phyloP scores from a whole-genome alignment of 2,329 filamentous ascomycete genomes.

The Epichloe amarillans region DNA sequence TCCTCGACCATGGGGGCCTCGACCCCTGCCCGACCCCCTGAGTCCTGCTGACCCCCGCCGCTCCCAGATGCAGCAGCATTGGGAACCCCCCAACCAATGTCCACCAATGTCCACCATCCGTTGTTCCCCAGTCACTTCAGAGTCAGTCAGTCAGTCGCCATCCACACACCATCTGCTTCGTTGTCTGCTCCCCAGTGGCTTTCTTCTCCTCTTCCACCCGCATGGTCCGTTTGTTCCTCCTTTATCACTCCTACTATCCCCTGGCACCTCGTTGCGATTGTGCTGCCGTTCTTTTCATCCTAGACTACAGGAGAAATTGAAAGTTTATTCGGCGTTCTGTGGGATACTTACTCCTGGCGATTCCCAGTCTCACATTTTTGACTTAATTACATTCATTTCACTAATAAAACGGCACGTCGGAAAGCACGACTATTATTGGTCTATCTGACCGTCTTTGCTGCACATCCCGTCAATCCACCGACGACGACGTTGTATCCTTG shows the following conservation, averaged over 20 bases:
- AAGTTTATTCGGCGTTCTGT: background rate
- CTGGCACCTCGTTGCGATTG: background rate
- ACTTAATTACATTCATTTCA: background rate
- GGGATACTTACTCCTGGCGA: constrained; percentile 2
- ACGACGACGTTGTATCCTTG: background rate
- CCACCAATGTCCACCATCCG: background rate
- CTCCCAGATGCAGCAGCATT: background rate
- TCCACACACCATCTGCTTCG: background rate
- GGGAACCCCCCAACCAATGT: background rate
- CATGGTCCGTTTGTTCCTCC: background rate
- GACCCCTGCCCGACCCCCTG: background rate
- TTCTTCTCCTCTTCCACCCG: background rate
- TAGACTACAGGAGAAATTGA: background rate
- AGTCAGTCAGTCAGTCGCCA: background rate
- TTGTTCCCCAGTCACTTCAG: background rate
- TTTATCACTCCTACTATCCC: background rate
- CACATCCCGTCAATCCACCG: background rate
- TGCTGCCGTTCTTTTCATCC: background rate
- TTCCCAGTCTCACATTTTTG: background rate
- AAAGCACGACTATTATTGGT: background rate
- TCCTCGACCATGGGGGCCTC: background rate
- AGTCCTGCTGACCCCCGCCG: background rate
- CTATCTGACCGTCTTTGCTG: background rate
- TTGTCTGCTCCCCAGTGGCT: background rate
- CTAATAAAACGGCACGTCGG: background rate